Base-by-base conservation (phyloP, 179 eudicot species). In the Beta lomatogona region DNA sequence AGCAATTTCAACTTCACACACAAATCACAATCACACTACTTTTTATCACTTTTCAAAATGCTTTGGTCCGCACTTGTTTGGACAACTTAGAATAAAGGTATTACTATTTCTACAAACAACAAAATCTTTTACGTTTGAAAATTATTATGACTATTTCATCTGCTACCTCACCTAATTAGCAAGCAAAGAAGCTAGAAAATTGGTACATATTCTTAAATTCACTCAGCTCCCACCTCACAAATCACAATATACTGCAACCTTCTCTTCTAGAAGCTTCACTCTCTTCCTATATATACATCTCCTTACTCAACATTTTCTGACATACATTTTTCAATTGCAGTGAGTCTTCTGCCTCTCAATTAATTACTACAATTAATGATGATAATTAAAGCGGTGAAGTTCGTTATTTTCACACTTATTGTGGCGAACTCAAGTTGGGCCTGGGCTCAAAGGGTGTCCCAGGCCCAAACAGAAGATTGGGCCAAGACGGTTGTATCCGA, bases 401-500 rank as follows among this genome's bases (percentile, higher is more conserved):
- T 50, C 5, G 18, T 78, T 6, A 12, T 78, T 11, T 55, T 83
- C 4, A 57, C 75, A 11, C 18, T 65, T 60, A 28, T 78, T 4
- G 25, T 73, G 28, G 55, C 25, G 18, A 78, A 31, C 18, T 11
- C 60, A 4, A 41, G 25, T 57, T 36, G 75, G 85, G 79, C 68
- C 25, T 44, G 50, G 44, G 75, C 69, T 5, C 65, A 21, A 12
- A 74, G 6, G 3, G 6, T 48, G 7, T 16, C 59, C 13, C 58
- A 31, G 12, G 53, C 79, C 59, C 78, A 54, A 48, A 2, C 82
- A 44, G 58, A 48, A 2, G 45, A 59, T n/a, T 90, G 93, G 93
- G 93, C 89, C 15, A 85, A 64, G 54, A 83, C 88, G 31, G 67
- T 84, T 11, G 80, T 71, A 15, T 12, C 83, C 1, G 88, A 86